phyloP scores from a whole-genome alignment of 148 eudicot species.

The Rhododendron ovatum region DNA sequence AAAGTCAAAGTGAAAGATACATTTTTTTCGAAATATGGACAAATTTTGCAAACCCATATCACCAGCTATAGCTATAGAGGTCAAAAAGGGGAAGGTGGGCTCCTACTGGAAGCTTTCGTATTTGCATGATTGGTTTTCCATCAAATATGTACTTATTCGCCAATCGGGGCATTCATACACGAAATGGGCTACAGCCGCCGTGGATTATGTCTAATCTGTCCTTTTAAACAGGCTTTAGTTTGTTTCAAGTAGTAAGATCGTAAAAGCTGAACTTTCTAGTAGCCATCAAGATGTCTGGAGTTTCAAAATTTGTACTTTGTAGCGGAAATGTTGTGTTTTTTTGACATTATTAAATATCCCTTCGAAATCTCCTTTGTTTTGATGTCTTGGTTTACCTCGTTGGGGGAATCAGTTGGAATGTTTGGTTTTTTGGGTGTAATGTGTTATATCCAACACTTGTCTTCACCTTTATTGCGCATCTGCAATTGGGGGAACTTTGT shows the following conservation, averaged over 20 bases:
- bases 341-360: not conserved
- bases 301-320: not conserved
- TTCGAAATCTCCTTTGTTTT: not conserved
- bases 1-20: not conserved
- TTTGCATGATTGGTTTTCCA: not conserved
- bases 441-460: not conserved
- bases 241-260: not conserved
- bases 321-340: not conserved
- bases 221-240: not conserved
- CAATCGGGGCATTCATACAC: not conserved
- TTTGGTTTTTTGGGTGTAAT: not conserved
- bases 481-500: conserved; percentile 9
- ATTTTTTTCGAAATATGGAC: not conserved
- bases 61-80: not conserved
- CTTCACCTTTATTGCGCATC: not conserved
- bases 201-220: not conserved
- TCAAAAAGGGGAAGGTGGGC: not conserved
- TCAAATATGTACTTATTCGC: not conserved
- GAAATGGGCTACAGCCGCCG: not conserved
- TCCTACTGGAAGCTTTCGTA: not conserved
- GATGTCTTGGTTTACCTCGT: not conserved
- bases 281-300: not conserved
- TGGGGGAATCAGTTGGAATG: not conserved
- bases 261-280: not conserved
- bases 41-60: not conserved